Base-by-base conservation (phyloP, 2,329 filamentous ascomycete species). In the Xylaria sp. region DNA sequence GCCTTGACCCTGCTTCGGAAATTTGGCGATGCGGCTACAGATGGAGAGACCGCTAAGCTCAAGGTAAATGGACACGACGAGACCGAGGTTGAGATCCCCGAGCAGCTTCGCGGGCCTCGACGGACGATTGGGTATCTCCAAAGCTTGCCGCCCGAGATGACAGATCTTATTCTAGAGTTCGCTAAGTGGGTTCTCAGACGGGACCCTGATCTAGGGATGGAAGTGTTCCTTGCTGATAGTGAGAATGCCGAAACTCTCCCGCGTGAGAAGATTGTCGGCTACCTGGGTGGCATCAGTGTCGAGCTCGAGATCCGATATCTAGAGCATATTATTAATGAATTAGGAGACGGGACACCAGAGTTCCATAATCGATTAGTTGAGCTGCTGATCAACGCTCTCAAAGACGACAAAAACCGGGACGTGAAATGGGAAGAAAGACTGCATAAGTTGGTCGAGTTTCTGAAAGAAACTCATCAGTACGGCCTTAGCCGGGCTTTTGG, bases 241-340 rank as follows among this genome's bases (percentile, higher is more conserved):
- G 93, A 97, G 78, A 98, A 98, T 76, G 94, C 96, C 0, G 96
- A 98, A 82, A 93, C 90, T 0, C 81, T 99, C 12, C 94, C 95
- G 2, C 87, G 95, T 50, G 87, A 92, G 35, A 87, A 83, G 61
- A 92, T 99, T 0, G 84, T 95, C 2, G 83, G 86, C 1, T 98
- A 95, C 75, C 82, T 99, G 3, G 86, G 89, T 50, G 81, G 83
- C 0, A 89, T 97, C 40, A 90, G 97, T 74, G 77, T 84, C 10
- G 84, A 85, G 53, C 86, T 98, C 12, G 93, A 96, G 70, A 87
- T 93, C 29, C 87, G 84, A 69, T 99, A 99, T 78, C 84, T 98
- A 4, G 94, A 98, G 77, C 95, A 99, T 80, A 88, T 98, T 63
- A 93, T 98, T 74, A 86, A 88, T 57, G 95, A 98, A 81, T 86